Base-by-base conservation (phyloP, 2,329 filamentous ascomycete genomes). In the Pseudopyrenochaeta lycopersici region DNA sequence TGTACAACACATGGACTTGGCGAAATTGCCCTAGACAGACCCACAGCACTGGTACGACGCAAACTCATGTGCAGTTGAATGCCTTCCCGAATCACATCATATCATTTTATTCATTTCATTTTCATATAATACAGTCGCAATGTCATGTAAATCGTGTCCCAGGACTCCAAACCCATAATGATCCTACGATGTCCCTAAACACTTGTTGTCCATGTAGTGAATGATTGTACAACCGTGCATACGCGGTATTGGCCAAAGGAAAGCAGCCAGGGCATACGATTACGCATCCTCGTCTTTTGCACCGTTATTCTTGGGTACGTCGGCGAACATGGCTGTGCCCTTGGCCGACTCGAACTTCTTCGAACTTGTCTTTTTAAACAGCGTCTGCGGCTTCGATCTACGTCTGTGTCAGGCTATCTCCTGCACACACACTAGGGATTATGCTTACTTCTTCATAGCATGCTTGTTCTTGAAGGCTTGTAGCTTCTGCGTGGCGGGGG, bases 401-500 rank as follows among this genome's bases (percentile, higher is more conserved):
- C 7, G 23, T n/a, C 1, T 15, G 3, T 1, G 36, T 71, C 60
- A 72, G 68, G 21, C 4, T 7, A 12, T 14, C 10, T 20, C 20
- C 14, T 21, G 5, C 48, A 23, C 35, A 40, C 36, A 12, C n/a
- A 36, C 3, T 27, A 6, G 29, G 33, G 29, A 36, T n/a, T 6
- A 21, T 29, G 20, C 73, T 52, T 64, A 78, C 73, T 82, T 91
- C 89, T 92, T 94, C 78, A 84, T 84, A 58, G 88, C 88, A 70
- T 91, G 88, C 81, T 92, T 92, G 79, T 86, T 90, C 78, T 90
- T 90, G 76, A 93, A 86, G 35, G 89, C 88, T 60, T 84, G 89
- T 67, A 95, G 85, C 83, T 95, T 95, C 76, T 90, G 88, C 15
- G 88, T 90, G 77, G 90, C 92, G 31, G 91, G 91, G 67, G 89